A percentile compares a stretch with the other conserved stretches of the same genome.
These are phyloP conservation scores for Capsella bursapastoris DNA, from an alignment of 345 rosid genomes.

Conservation along the genomic window DNA sequence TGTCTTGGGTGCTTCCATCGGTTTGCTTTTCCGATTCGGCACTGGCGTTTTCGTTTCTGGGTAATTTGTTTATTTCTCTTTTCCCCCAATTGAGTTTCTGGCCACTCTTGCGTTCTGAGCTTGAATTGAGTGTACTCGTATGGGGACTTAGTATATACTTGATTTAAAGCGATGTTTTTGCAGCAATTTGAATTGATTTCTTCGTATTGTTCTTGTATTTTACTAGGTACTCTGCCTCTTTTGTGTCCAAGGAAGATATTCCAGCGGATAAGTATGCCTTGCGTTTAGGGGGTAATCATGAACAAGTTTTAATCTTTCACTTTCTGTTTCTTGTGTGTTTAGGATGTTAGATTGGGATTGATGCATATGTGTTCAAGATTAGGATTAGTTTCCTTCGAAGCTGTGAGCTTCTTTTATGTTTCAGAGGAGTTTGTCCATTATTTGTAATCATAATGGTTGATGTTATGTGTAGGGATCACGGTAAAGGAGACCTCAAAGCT, in stretches of 20 bases:
- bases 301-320: conserved; percentile 28
- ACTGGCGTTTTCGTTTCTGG: conserved; percentile 85
- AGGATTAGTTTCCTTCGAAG: background rate
- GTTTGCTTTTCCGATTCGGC: conserved; percentile 73
- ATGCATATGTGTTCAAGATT: conserved; percentile 5
- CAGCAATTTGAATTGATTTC: background rate
- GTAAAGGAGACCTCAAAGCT: conserved; percentile 77
- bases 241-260: conserved; percentile 72
- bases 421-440: background rate
- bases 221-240: conserved; percentile 78
- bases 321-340: background rate
- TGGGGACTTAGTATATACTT: too few relatives aligned
- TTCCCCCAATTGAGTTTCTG: background rate
- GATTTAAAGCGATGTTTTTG: background rate
- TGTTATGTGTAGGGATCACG: conserved; percentile 56
- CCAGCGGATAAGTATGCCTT: conserved; percentile 76
- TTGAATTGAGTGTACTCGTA: too few relatives aligned
- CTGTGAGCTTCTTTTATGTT: background rate
- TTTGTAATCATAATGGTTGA: conserved; percentile 15
- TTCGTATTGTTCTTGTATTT: background rate
- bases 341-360: background rate
- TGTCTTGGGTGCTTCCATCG: conserved; percentile 68
- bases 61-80: conserved; percentile 40
- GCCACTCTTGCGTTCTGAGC: too few relatives aligned
- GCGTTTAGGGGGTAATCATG: conserved; percentile 61